Conservation (phyloP, 495 filamentous ascomycete species). For the Penicillium canescens region DNA sequence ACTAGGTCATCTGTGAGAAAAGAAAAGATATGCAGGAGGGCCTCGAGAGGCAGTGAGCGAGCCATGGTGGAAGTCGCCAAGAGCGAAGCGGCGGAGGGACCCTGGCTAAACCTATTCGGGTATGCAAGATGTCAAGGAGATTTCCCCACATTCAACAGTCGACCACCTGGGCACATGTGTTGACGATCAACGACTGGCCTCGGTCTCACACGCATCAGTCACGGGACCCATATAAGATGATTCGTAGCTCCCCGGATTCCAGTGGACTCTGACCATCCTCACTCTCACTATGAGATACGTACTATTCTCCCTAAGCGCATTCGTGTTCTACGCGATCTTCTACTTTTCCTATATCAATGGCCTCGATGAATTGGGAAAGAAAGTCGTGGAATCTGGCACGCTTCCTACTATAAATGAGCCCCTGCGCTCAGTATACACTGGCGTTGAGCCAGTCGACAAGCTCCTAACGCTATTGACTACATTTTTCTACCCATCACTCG, state of each 20-base stretch:
- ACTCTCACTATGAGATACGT: constrained; percentile 26
- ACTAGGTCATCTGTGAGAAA: not conserved
- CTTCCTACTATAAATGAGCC: constrained; percentile 43
- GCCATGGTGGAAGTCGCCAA: not conserved
- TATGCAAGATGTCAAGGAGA: constrained; percentile 19
- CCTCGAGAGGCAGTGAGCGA: not conserved
- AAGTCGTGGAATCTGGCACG: constrained; percentile 30
- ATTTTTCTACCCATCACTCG: constrained; percentile 58
- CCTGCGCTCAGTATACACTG: constrained; percentile 50
- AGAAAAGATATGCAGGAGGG: not conserved
- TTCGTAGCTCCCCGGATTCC: not conserved
- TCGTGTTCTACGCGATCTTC: constrained; percentile 44
- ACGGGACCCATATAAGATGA: not conserved
- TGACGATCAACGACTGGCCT: not conserved
- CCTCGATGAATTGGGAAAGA: constrained; percentile 26
- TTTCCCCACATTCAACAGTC: not conserved
- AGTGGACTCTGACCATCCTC: too few relatives aligned
- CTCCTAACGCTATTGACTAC: constrained; percentile 46
- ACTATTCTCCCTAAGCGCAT: constrained; percentile 43
- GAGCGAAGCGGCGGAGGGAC: too few relatives aligned
- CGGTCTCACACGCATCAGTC: constrained; percentile 3
- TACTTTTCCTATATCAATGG: constrained; percentile 44
- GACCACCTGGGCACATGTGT: constrained; percentile 8
- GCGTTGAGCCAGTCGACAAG: constrained; percentile 47
- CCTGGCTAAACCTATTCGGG: constrained; percentile 15